These are phyloP conservation scores for Lipomyces japonicus DNA, from an alignment of 805 yeast genomes.

Conservation along the genomic window DNA sequence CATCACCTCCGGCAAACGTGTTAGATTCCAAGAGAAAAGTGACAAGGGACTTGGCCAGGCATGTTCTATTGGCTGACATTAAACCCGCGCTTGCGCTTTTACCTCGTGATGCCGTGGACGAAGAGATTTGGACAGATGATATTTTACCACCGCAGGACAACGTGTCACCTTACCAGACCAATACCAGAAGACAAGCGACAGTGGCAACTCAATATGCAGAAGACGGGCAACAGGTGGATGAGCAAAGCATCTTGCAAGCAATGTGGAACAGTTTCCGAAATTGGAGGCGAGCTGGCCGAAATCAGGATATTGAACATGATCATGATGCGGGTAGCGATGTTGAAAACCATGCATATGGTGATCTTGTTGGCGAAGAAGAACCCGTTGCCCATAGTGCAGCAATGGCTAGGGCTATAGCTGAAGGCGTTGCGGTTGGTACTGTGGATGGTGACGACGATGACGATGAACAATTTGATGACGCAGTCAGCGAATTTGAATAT, in stretches of 20 bases:
- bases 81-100: slow-evolving; percentile 25
- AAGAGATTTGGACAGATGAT: slow-evolving; percentile 31
- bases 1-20: slow-evolving; percentile 11
- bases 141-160: slow-evolving; percentile 31
- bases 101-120: slow-evolving; percentile 25
- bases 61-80: slow-evolving; percentile 31
- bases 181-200: neutral
- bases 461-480: slow-evolving; percentile 1
- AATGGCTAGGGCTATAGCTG: neutral
- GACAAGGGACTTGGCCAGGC: slow-evolving; percentile 29
- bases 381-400: slow-evolving; percentile 4
- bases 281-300: slow-evolving; percentile 13
- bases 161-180: slow-evolving; percentile 26
- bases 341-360: neutral
- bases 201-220: slow-evolving; percentile 1
- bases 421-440: neutral
- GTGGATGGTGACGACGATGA: slow-evolving; percentile 2
- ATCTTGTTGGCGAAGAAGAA: slow-evolving; percentile 3
- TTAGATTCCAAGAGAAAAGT: slow-evolving; percentile 11
- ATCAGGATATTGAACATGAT: neutral
- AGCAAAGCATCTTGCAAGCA: slow-evolving; percentile 12
- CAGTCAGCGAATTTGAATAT: too few relatives aligned
- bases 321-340: neutral
- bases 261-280: slow-evolving; percentile 17
- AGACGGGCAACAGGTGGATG: slow-evolving; percentile 10